A percentile compares a stretch with the other conserved stretches of the same genome.
phyloP scores from a whole-genome alignment of 352 stramenopile genomes.

The Phytophthora citricola region DNA sequence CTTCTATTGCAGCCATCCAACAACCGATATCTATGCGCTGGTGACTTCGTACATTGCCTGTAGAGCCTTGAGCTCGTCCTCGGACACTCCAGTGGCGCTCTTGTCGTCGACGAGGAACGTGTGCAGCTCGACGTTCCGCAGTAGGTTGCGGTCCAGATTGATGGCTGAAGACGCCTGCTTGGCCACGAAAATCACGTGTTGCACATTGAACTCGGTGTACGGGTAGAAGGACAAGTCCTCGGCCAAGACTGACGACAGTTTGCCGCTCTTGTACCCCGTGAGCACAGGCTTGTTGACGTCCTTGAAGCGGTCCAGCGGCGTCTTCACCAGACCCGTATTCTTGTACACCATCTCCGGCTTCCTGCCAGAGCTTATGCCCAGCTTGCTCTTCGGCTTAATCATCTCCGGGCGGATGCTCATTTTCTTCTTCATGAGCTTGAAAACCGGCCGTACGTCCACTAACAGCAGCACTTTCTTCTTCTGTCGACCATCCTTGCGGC shows the following conservation, averaged over 20 bases:
- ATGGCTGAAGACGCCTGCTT: slow-evolving; percentile 50
- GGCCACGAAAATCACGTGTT: slow-evolving; percentile 70
- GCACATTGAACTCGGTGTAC: slow-evolving; percentile 57
- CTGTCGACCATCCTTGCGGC: slow-evolving; percentile 60
- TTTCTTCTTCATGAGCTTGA: slow-evolving; percentile 69
- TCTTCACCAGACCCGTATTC: slow-evolving; percentile 74
- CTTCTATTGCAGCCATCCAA: slow-evolving; percentile 5
- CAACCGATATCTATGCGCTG: slow-evolving; percentile 16
- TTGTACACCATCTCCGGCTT: slow-evolving; percentile 62
- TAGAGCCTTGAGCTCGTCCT: slow-evolving; percentile 46
- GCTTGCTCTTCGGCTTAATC: slow-evolving; percentile 60
- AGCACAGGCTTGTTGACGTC: slow-evolving; percentile 67
- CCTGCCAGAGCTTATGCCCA: slow-evolving; percentile 67
- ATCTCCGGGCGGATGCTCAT: slow-evolving; percentile 63
- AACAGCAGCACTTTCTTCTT: slow-evolving; percentile 77
- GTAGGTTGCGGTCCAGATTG: slow-evolving; percentile 54
- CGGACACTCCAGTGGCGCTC: slow-evolving; percentile 28
- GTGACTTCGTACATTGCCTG: slow-evolving; percentile 38
- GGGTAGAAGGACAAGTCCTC: slow-evolving; percentile 75
- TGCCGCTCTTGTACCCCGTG: slow-evolving; percentile 65
- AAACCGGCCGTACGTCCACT: slow-evolving; percentile 54
- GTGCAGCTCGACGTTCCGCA: slow-evolving; percentile 53
- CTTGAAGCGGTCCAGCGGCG: slow-evolving; percentile 71
- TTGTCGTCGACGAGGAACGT: slow-evolving; percentile 63
- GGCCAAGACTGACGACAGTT: slow-evolving; percentile 64